phyloP scores from a whole-genome alignment of 2,329 filamentous ascomycete genomes.

The Monilinia fructicola region DNA sequence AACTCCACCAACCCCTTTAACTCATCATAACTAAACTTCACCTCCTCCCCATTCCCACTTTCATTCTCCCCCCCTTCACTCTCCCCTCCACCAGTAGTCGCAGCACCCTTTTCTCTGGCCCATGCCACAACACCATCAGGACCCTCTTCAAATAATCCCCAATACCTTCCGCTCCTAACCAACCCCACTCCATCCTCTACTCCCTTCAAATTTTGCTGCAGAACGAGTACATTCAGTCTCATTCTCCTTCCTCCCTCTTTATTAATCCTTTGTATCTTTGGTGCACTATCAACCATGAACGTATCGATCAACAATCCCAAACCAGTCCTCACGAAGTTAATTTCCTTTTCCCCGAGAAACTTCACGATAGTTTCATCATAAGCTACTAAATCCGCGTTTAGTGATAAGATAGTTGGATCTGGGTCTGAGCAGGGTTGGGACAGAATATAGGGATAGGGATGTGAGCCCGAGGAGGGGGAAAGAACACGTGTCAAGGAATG shows the following conservation, averaged over 20 bases:
- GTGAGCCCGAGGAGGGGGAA: conserved; percentile 52
- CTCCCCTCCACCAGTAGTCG: conserved; percentile 48
- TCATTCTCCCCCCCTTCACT: conserved; percentile 42
- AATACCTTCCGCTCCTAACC: conserved; percentile 64
- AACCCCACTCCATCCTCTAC: conserved; percentile 72
- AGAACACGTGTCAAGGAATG: conserved; percentile 68
- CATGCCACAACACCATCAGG: conserved; percentile 63
- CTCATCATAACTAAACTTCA: conserved; percentile 62
- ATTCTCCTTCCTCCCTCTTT: conserved; percentile 78
- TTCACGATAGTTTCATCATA: conserved; percentile 80
- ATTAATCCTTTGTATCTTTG: conserved; percentile 80
- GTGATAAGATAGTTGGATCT: conserved; percentile 74
- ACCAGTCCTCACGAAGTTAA: conserved; percentile 72
- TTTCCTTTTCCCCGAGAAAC: conserved; percentile 70
- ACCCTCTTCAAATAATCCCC: conserved; percentile 64
- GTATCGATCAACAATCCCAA: conserved; percentile 76
- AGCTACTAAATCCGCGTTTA: conserved; percentile 80
- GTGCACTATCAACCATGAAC: conserved; percentile 71
- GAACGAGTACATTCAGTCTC: conserved; percentile 88
- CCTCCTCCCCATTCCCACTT: conserved; percentile 42
- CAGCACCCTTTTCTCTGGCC: conserved; percentile 47
- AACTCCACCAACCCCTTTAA: conserved; percentile 65
- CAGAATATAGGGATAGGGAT: conserved; percentile 56
- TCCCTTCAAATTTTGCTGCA: conserved; percentile 96
- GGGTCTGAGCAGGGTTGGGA: conserved; percentile 75